phyloP scores from a whole-genome alignment of 306 rosid genomes.

The Gastrolobium villosum region DNA sequence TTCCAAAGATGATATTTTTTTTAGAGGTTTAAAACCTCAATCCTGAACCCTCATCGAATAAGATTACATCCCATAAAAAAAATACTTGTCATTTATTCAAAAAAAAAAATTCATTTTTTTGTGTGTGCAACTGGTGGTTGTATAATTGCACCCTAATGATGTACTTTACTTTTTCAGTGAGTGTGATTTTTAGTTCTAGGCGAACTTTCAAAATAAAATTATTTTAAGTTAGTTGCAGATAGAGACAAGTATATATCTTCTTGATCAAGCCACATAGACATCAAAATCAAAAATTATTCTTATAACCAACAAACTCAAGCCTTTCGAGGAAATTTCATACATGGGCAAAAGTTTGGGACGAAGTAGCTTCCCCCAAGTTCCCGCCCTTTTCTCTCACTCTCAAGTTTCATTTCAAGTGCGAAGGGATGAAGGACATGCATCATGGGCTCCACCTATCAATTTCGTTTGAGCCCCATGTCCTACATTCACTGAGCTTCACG shows the following conservation, averaged over 20 bases:
- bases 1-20: no score
- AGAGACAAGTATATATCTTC: not conserved
- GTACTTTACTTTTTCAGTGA: slow-evolving; percentile 1
- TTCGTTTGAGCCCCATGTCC: slow-evolving; percentile 47
- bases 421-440: slow-evolving; percentile 48
- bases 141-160: slow-evolving; percentile 18
- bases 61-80: no score
- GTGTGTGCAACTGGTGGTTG: not conserved
- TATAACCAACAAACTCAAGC: slow-evolving; percentile 24
- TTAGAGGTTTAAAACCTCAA: no score
- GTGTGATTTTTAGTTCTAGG: not conserved
- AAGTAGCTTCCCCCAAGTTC: not conserved
- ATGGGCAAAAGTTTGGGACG: slow-evolving; percentile 32
- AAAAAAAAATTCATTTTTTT: no score
- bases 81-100: no score
- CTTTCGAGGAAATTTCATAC: slow-evolving; percentile 44
- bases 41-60: no score
- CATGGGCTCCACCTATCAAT: slow-evolving; percentile 50
- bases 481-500: slow-evolving; percentile 35
- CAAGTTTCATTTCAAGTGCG: slow-evolving; percentile 16
- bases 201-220: slow-evolving; percentile 38
- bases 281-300: not conserved
- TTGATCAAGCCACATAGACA: slow-evolving; percentile 17
- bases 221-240: slow-evolving; percentile 28
- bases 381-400: slow-evolving; percentile 33